phyloP scores from a whole-genome alignment of 73 alveolate genomes.

The Blepharisma japonicum region DNA sequence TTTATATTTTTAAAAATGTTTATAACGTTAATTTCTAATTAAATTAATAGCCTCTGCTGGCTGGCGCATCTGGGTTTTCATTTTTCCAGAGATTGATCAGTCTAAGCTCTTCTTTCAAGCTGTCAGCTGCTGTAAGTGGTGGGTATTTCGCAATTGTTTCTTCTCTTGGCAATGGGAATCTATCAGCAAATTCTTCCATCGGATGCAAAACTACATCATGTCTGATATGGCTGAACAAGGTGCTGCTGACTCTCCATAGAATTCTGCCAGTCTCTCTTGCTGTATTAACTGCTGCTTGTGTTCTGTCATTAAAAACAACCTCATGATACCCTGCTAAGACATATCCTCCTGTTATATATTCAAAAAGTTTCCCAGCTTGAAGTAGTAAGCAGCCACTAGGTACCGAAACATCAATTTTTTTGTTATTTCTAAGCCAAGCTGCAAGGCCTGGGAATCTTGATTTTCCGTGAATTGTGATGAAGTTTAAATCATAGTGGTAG shows the following conservation, averaged over 20 bases:
- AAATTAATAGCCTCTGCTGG: too few relatives aligned
- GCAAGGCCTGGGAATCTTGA: constrained; percentile 75
- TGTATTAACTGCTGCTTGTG: constrained; percentile 43
- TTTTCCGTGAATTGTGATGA: constrained; percentile 78
- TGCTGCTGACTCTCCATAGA: constrained; percentile 86
- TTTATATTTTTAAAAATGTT: too few relatives aligned
- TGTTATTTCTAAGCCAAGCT: constrained; percentile 74
- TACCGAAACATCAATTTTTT: constrained; percentile 49
- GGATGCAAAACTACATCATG: constrained; percentile 72
- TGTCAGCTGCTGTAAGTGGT: constrained; percentile 55
- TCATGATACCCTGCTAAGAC: constrained; percentile 84
- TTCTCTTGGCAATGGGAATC: constrained; percentile 28
- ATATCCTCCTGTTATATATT: constrained; percentile 81
- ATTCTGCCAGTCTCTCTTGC: constrained; percentile 42
- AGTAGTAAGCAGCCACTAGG: constrained; percentile 73
- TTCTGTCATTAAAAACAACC: constrained; percentile 64
- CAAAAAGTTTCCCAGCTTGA: constrained; percentile 78
- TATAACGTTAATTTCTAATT: too few relatives aligned
- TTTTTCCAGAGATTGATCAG: constrained; percentile 47
- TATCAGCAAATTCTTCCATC: constrained; percentile 55
- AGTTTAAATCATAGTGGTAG: constrained; percentile 81
- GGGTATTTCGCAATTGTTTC: constrained; percentile 54
- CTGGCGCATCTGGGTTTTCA: too few relatives aligned
- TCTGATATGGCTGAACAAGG: constrained; percentile 79
- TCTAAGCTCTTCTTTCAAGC: constrained; percentile 63